phyloP scores from a whole-genome alignment of 2,329 filamentous ascomycete genomes.

The Mycosphaerelloides madeirae region DNA sequence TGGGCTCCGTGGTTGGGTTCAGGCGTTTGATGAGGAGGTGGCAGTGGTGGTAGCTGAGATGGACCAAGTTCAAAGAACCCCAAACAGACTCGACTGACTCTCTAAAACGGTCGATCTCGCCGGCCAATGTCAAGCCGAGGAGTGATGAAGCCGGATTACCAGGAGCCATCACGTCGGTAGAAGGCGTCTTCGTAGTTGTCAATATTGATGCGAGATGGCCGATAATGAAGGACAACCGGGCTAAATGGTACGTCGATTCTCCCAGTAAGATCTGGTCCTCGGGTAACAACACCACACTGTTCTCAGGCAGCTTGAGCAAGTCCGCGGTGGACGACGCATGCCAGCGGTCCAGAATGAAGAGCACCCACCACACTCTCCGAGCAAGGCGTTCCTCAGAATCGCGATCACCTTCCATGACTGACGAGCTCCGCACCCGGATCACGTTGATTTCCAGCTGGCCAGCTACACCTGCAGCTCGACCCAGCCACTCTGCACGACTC shows the following conservation, averaged over 20 bases:
- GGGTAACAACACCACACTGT: conserved; percentile 55
- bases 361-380: conserved; percentile 65
- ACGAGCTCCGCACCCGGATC: conserved; percentile 39
- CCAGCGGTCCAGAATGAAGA: conserved; percentile 69
- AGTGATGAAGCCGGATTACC: conserved; percentile 40
- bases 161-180: conserved; percentile 42
- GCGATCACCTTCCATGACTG: conserved; percentile 44
- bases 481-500: conserved; percentile 55
- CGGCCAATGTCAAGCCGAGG: conserved; percentile 49
- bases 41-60: conserved; percentile 66
- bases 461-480: conserved; percentile 60
- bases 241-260: conserved; percentile 59
- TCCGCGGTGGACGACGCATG: conserved; percentile 63
- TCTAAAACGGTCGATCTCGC: conserved; percentile 61
- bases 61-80: conserved; percentile 55
- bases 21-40: conserved; percentile 61
- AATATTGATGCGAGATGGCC: conserved; percentile 51
- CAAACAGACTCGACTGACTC: conserved; percentile 55
- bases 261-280: conserved; percentile 59
- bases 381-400: conserved; percentile 61
- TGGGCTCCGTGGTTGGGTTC: conserved; percentile 51
- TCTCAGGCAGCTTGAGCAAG: conserved; percentile 59
- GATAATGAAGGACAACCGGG: conserved; percentile 59
- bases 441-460: conserved; percentile 61
- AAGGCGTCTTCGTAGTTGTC: conserved; percentile 41